phyloP scores from a whole-genome alignment of 768 basidiomycete species.

The Leccinum fibrillosum region DNA sequence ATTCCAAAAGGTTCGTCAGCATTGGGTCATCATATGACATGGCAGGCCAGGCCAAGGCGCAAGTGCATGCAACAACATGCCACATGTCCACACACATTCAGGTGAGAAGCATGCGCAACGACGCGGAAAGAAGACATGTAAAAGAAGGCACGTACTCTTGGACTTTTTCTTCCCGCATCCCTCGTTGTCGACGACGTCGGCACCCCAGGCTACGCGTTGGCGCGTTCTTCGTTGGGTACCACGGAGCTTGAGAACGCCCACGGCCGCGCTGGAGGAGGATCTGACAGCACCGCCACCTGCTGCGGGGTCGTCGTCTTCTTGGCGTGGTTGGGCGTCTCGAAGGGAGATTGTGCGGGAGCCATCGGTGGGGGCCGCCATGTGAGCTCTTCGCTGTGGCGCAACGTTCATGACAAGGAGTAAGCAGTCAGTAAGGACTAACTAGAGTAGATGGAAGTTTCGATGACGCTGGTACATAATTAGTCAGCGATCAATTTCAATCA shows the following conservation, averaged over 20 bases:
- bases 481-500: conserved; percentile 5
- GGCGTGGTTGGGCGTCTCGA: conserved; percentile 33
- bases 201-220: conserved; percentile 76
- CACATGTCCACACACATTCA: no score
- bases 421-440: not conserved
- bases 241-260: conserved; percentile 59
- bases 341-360: conserved; percentile 56
- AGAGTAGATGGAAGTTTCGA: not conserved
- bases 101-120: not conserved
- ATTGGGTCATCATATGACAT: not conserved
- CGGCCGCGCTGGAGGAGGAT: conserved; percentile 13
- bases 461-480: conserved; percentile 7
- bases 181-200: conserved; percentile 89
- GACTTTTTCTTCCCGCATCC: conserved; percentile 86
- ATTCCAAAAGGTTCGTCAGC: not conserved
- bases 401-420: conserved; percentile 11
- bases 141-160: conserved; percentile 63
- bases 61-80: not conserved
- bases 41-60: not conserved
- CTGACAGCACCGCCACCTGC: conserved; percentile 11
- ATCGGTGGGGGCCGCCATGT: conserved; percentile 44
- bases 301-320: conserved; percentile 21
- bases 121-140: conserved; percentile 12
- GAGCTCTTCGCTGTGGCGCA: conserved; percentile 29
- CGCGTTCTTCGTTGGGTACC: conserved; percentile 45